These are phyloP conservation scores for Aspergillus hortae DNA, from an alignment of 2,329 filamentous ascomycete species.

Conservation along the genomic window DNA sequence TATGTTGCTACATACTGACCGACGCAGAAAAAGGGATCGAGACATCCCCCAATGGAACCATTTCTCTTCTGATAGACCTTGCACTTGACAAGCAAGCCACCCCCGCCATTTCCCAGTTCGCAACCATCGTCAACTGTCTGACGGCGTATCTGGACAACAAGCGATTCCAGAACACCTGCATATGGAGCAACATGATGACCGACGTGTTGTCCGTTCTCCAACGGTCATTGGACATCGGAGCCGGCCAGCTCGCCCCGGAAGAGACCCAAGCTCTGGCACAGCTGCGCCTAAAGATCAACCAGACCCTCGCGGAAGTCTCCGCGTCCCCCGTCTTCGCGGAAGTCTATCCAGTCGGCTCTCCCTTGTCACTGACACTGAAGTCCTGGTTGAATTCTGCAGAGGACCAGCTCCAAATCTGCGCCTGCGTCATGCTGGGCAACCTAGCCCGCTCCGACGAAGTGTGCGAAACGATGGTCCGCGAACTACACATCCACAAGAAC, in stretches of 20 bases:
- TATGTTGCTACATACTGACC: constrained; percentile 5
- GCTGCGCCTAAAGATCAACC: constrained; percentile 37
- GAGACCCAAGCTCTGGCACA: constrained; percentile 34
- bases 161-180: constrained; percentile 36
- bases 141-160: constrained; percentile 34
- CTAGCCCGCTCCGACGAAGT: constrained; percentile 43
- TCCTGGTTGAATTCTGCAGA: constrained; percentile 38
- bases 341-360: constrained; percentile 37
- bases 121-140: constrained; percentile 31
- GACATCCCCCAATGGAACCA: constrained; percentile 31
- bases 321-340: constrained; percentile 34
- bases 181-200: constrained; percentile 31
- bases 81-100: constrained; percentile 23
- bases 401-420: constrained; percentile 44
- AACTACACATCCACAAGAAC: constrained; percentile 37
- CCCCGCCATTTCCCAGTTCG: constrained; percentile 29
- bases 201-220: constrained; percentile 30
- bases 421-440: constrained; percentile 48
- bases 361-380: constrained; percentile 34
- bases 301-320: constrained; percentile 40
- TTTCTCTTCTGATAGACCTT: constrained; percentile 33
- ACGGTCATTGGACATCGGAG: constrained; percentile 26
- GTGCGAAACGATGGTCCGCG: constrained; percentile 38
- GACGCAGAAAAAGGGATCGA: constrained; percentile 32
- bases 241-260: constrained; percentile 26